Percentiles rank a stretch among this genome's conserved stretches.
phyloP scores from a whole-genome alignment of 768 basidiomycete species.

The Calocera cornea region DNA sequence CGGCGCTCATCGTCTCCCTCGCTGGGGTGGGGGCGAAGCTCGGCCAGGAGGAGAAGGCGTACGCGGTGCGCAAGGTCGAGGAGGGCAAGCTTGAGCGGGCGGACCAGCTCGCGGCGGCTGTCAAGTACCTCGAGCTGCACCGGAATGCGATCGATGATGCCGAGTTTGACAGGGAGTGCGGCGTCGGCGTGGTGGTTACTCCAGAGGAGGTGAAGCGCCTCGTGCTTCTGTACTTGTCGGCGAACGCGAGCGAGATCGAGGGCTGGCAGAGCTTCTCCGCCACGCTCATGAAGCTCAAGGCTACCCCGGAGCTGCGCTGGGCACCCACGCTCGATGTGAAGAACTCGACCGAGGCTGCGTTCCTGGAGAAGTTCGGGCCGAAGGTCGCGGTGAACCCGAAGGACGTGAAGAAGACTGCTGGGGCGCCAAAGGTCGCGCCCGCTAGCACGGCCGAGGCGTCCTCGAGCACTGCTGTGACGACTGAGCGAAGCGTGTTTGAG shows the following conservation, averaged over 20 bases:
- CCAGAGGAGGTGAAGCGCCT: slow-evolving; percentile 44
- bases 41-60: slow-evolving; percentile 41
- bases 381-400: slow-evolving; percentile 46
- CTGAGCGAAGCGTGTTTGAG: slow-evolving; percentile 56
- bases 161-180: slow-evolving; percentile 67
- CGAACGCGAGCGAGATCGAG: slow-evolving; percentile 34
- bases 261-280: slow-evolving; percentile 70
- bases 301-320: slow-evolving; percentile 56
- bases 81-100: slow-evolving; percentile 58
- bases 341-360: slow-evolving; percentile 58
- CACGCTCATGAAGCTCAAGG: slow-evolving; percentile 50
- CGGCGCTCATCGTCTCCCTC: slow-evolving; percentile 52
- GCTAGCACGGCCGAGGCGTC: slow-evolving; percentile 3
- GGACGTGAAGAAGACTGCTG: slow-evolving; percentile 5
- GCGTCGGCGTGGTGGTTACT: slow-evolving; percentile 76
- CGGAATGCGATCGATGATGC: slow-evolving; percentile 46
- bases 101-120: slow-evolving; percentile 81
- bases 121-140: slow-evolving; percentile 56
- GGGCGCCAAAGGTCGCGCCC: slow-evolving; percentile 8
- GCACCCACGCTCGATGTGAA: slow-evolving; percentile 75
- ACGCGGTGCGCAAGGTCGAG: slow-evolving; percentile 54
- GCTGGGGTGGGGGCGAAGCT: slow-evolving; percentile 51
- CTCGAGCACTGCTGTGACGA: slow-evolving; percentile 7
- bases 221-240: slow-evolving; percentile 42
- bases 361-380: slow-evolving; percentile 53